phyloP scores from a whole-genome alignment of 257 asterid genomes.

The Solanum sejunctum region DNA sequence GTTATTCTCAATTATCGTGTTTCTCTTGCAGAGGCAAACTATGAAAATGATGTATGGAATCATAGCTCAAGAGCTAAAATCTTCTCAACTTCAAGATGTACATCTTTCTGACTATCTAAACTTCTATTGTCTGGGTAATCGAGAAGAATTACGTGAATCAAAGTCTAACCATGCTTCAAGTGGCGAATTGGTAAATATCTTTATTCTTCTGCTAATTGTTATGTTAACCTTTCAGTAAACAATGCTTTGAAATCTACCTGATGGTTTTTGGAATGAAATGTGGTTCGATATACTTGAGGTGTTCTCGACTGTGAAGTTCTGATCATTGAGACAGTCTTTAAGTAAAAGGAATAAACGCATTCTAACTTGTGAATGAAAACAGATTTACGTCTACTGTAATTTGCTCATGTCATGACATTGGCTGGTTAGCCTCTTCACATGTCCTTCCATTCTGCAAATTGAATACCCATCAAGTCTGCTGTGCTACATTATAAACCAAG shows the following conservation, averaged over 20 bases:
- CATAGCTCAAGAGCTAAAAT: constrained; percentile 25
- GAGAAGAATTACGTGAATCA: constrained; percentile 18
- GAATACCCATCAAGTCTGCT: not conserved
- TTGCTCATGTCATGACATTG: not conserved
- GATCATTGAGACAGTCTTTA: not conserved
- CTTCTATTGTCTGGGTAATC: constrained; percentile 46
- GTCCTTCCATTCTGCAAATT: not conserved
- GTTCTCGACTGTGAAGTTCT: not conserved
- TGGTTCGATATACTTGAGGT: not conserved
- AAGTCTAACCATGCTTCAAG: constrained; percentile 7
- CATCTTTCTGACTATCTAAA: constrained; percentile 34
- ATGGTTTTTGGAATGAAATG: not conserved
- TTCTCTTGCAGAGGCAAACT: constrained; percentile 41
- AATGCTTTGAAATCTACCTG: not conserved
- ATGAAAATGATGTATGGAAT: constrained; percentile 45
- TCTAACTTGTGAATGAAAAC: not conserved
- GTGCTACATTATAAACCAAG: not conserved
- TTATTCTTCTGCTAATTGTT: not conserved
- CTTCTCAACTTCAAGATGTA: constrained; percentile 13
- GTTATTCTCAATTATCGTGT: not conserved
- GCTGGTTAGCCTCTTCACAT: not conserved
- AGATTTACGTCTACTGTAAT: not conserved
- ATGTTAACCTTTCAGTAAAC: not conserved
- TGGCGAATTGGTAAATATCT: constrained; percentile 20
- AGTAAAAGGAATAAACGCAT: not conserved